These are phyloP conservation scores for Globisporangium viniferum DNA, from an alignment of 352 stramenopile genomes.

Conservation along the genomic window DNA sequence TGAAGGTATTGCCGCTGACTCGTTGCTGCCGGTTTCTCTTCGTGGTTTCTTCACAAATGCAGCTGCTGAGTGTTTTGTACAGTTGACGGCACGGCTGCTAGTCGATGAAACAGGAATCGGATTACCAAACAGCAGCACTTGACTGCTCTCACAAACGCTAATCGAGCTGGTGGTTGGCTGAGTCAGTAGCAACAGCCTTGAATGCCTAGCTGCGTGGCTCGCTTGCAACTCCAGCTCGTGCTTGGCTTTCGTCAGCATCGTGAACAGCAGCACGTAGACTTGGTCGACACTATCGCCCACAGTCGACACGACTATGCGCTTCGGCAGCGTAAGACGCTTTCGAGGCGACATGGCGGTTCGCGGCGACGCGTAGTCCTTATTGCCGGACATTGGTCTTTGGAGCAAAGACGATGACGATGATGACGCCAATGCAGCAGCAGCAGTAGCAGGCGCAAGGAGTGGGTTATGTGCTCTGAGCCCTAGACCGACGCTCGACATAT, in stretches of 20 bases:
- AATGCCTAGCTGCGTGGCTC: neutral
- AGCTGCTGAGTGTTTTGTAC: neutral
- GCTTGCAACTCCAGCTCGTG: constrained; percentile 10
- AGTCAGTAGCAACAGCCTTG: neutral
- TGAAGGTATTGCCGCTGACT: neutral
- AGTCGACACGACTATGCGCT: constrained; percentile 33
- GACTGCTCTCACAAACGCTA: neutral
- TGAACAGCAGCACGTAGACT: constrained; percentile 35
- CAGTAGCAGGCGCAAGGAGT: neutral
- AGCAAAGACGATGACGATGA: neutral
- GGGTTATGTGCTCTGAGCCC: neutral
- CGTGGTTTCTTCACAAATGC: neutral
- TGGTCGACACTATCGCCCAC: constrained; percentile 41
- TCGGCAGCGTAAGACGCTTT: constrained; percentile 44
- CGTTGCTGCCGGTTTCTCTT: neutral
- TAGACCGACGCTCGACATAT: constrained; percentile 12
- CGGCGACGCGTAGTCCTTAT: constrained; percentile 19
- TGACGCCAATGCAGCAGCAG: neutral
- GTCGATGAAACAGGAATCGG: constrained; percentile 6
- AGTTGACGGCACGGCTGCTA: neutral
- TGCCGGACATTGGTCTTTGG: neutral
- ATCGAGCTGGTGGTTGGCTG: neutral
- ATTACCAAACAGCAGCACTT: constrained; percentile 3
- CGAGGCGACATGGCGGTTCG: constrained; percentile 35
- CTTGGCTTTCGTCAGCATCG: constrained; percentile 25